Conservation (phyloP, 176 grass and related monocot species). For the Phyllostachys edulis region DNA sequence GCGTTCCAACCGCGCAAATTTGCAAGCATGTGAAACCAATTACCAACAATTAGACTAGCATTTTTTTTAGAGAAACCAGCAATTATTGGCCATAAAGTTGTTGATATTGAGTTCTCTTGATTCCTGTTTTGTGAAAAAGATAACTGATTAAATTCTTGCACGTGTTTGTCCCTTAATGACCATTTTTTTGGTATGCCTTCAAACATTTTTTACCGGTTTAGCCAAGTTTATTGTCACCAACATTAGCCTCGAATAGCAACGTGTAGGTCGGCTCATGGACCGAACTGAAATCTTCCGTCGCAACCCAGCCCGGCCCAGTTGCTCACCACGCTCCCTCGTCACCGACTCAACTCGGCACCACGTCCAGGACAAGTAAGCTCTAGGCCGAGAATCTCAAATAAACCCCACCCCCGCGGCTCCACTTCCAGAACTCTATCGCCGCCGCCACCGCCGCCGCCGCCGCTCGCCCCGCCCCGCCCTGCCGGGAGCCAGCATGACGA, state of each 20-base stretch:
- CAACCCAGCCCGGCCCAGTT: neutral
- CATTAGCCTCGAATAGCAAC: too few species aligned
- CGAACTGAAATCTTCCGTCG: neutral
- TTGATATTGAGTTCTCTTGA: neutral
- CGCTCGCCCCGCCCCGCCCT: neutral
- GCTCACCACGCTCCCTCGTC: neutral
- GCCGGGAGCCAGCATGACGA: slow-evolving; percentile 56
- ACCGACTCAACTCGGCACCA: neutral
- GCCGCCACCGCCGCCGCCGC: neutral
- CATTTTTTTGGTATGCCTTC: too few species aligned
- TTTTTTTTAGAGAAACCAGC: too few species aligned
- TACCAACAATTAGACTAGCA: too few species aligned
- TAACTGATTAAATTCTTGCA: neutral
- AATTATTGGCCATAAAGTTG: neutral
- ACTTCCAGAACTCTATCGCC: neutral
- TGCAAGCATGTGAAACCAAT: too few species aligned
- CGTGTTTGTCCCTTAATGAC: neutral
- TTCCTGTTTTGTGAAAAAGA: neutral
- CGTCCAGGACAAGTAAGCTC: neutral
- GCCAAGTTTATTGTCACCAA: too few species aligned
- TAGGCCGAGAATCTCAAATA: slow-evolving; percentile 13
- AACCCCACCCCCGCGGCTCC: slow-evolving; percentile 12
- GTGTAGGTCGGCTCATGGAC: neutral
- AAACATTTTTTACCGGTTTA: too few species aligned
- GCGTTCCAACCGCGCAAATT: too few species aligned